Evolutionary conservation across 78 protist genomes (phyloP).

Genomic region (Dictyostelium citrinum): DNA sequence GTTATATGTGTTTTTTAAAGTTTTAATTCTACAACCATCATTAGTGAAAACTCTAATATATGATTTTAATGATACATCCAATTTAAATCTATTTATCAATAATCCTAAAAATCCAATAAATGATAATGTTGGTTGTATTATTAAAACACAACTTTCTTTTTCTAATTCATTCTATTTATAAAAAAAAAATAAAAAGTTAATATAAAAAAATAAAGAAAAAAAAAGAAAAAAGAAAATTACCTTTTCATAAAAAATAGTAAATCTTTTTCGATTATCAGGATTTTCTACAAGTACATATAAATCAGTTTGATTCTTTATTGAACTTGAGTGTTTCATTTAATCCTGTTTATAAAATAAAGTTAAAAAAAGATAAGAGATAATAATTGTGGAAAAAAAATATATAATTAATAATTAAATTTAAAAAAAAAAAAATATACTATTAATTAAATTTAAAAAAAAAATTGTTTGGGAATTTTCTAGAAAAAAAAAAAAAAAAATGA

Average conservation of each 20-base stretch:
- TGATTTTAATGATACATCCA: neutral
- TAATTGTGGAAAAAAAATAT: neutral
- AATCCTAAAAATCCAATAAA: conserved; percentile 7
- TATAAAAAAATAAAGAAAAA: neutral
- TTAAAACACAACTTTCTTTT: neutral
- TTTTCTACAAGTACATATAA: neutral
- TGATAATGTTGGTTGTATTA: neutral
- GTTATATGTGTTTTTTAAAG: neutral
- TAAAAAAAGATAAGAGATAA: no score
- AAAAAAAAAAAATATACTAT: no score
- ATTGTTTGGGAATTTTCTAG: no score
- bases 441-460: no score
- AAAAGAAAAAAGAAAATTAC: neutral
- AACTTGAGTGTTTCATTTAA: neutral
- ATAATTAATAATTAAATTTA: neutral
- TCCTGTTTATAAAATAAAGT: no score
- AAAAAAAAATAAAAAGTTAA: neutral
- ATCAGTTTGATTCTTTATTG: neutral
- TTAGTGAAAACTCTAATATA: neutral
- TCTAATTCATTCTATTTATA: neutral
- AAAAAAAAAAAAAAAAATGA: no score
- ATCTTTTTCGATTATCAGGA: conserved; percentile 37
- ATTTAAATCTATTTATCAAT: conserved; percentile 5
- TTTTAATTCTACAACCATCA: conserved; percentile 1
- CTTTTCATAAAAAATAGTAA: conserved; percentile 8